phyloP scores from a whole-genome alignment of 1,139 yeast genomes.

The Diutina mesorugosa region DNA sequence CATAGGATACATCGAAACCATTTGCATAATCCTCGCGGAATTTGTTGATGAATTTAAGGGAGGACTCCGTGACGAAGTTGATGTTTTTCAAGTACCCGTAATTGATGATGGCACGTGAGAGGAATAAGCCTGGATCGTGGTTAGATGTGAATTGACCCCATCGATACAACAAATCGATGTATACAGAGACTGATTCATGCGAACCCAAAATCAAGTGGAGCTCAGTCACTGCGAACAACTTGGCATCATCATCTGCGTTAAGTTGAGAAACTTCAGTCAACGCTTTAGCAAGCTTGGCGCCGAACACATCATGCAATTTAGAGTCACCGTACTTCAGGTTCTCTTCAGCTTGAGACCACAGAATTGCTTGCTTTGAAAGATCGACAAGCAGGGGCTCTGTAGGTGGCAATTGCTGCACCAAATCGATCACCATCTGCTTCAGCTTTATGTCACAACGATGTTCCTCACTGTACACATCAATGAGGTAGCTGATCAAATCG shows the following conservation, averaged over 20 bases:
- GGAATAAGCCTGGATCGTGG: slow-evolving; percentile 36
- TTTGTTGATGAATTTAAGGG: slow-evolving; percentile 23
- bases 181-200: slow-evolving; percentile 38
- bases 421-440: slow-evolving; percentile 25
- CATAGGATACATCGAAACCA: slow-evolving; percentile 2
- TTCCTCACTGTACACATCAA: slow-evolving; percentile 54
- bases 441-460: slow-evolving; percentile 22
- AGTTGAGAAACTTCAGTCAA: slow-evolving; percentile 11
- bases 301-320: slow-evolving; percentile 63
- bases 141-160: slow-evolving; percentile 34
- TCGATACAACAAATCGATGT: slow-evolving; percentile 40
- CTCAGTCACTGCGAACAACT: slow-evolving; percentile 31
- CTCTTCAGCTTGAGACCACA: slow-evolving; percentile 48
- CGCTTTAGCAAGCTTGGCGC: slow-evolving; percentile 40
- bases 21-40: slow-evolving; percentile 7
- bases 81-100: slow-evolving; percentile 55
- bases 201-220: slow-evolving; percentile 60
- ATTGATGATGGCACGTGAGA: slow-evolving; percentile 55
- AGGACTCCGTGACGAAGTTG: slow-evolving; percentile 38
- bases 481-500: slow-evolving; percentile 60
- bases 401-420: slow-evolving; percentile 39
- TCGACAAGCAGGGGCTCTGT: slow-evolving; percentile 57
- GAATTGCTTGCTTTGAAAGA: slow-evolving; percentile 48
- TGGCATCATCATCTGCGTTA: slow-evolving; percentile 14
- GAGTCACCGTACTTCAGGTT: slow-evolving; percentile 55